Conservation (phyloP, 768 basidiomycete genomes). For the Clavaria fumosa region DNA sequence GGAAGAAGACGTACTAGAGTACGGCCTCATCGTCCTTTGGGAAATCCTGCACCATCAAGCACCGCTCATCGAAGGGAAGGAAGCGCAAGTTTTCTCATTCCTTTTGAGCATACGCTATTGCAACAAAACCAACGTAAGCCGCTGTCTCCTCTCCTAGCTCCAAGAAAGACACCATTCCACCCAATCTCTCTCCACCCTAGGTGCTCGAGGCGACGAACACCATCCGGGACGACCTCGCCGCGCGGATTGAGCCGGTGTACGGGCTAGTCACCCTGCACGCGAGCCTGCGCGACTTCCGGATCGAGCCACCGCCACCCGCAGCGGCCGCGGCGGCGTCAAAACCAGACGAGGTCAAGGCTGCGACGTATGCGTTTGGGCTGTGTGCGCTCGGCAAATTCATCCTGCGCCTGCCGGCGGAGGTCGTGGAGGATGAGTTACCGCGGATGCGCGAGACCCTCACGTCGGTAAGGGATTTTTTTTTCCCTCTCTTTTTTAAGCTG, state of each 20-base stretch:
- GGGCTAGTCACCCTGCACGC: conserved; percentile 75
- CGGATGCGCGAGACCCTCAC: conserved; percentile 58
- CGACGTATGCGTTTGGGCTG: conserved; percentile 69
- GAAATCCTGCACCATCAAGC: conserved; percentile 69
- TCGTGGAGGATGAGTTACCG: conserved; percentile 79
- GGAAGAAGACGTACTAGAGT: conserved; percentile 53
- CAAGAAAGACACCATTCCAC: too few species aligned
- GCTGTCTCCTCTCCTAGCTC: too few species aligned
- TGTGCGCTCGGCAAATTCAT: conserved; percentile 76
- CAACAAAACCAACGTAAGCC: conserved; percentile 54
- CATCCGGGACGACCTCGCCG: conserved; percentile 60
- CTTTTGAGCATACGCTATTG: conserved; percentile 62
- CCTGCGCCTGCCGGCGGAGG: conserved; percentile 62
- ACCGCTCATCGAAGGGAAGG: conserved; percentile 59
- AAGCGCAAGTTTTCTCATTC: conserved; percentile 58
- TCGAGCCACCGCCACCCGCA: conserved; percentile 27
- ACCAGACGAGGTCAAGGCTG: conserved; percentile 41
- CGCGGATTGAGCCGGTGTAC: conserved; percentile 67
- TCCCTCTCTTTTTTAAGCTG: neutral
- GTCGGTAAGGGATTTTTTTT: conserved; percentile 29
- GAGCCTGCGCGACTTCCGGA: conserved; percentile 47
- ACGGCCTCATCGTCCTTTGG: conserved; percentile 71
- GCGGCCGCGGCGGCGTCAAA: too few species aligned
- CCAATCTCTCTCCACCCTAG: conserved; percentile 22
- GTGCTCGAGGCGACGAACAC: conserved; percentile 72